Evolutionary conservation across 176 grass and related monocot genomes (phyloP).

Genomic region (Guadua angustifolia): DNA sequence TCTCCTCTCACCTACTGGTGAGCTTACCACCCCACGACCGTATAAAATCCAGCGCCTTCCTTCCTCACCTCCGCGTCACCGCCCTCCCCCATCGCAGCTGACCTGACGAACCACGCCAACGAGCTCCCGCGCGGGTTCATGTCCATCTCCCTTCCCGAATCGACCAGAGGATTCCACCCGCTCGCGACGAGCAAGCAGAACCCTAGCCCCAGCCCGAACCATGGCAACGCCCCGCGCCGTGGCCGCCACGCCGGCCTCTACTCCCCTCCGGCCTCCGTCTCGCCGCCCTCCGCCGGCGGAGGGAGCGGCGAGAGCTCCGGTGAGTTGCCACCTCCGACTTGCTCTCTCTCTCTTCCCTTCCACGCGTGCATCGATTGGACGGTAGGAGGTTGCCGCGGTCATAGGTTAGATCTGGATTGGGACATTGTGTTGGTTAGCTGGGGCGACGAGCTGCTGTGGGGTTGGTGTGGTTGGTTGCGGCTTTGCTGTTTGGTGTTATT

Average conservation of each 20-base stretch:
- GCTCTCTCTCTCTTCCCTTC: background rate
- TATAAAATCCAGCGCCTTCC: slow-evolving; percentile 31
- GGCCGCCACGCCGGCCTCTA: slow-evolving; percentile 51
- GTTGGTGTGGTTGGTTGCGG: background rate
- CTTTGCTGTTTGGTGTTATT: background rate
- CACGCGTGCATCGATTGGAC: slow-evolving; percentile 19
- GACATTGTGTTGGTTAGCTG: slow-evolving; percentile 21
- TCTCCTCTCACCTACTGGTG: background rate
- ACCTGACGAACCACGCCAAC: slow-evolving; percentile 33
- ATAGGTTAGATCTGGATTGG: slow-evolving; percentile 38
- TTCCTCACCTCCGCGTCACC: background rate
- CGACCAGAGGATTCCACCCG: slow-evolving; percentile 59
- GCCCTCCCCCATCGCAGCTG: slow-evolving; percentile 23
- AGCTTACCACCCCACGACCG: background rate
- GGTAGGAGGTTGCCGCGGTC: background rate
- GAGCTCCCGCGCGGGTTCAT: slow-evolving; percentile 66
- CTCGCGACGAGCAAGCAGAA: slow-evolving; percentile 33
- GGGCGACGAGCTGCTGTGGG: background rate
- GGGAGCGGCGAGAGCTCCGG: slow-evolving; percentile 39
- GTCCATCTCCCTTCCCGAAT: slow-evolving; percentile 79
- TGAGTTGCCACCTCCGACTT: slow-evolving; percentile 31
- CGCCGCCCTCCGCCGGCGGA: background rate
- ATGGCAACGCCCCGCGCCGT: slow-evolving; percentile 61
- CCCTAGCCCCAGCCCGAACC: slow-evolving; percentile 49
- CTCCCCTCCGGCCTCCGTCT: slow-evolving; percentile 32